Conservation (phyloP, 164 flowering plant genomes). For the Brasenia schreberi region DNA sequence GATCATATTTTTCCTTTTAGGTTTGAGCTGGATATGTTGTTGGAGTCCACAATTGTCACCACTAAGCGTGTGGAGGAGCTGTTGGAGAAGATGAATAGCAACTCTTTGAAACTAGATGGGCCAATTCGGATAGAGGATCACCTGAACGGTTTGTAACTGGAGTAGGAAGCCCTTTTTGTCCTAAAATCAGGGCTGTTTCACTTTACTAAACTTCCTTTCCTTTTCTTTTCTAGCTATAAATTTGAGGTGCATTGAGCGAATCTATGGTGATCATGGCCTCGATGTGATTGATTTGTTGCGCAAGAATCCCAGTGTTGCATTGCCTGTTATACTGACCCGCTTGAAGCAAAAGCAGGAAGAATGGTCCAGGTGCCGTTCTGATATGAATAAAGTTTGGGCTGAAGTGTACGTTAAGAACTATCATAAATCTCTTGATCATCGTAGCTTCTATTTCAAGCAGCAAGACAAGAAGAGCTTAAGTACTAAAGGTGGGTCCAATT, state of each 20-base stretch:
- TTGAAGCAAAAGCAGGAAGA: constrained; percentile 96
- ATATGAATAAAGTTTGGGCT: constrained; percentile 93
- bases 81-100: constrained; percentile 47
- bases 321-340: constrained; percentile 79
- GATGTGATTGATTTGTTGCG: constrained; percentile 86
- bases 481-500: constrained; percentile 51
- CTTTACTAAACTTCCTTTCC: not conserved
- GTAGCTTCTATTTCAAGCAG: constrained; percentile 97
- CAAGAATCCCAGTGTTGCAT: constrained; percentile 67
- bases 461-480: constrained; percentile 94
- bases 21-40: constrained; percentile 93
- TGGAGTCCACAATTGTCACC: constrained; percentile 76
- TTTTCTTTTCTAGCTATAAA: constrained; percentile 32
- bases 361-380: constrained; percentile 82
- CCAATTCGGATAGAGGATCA: constrained; percentile 57
- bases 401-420: constrained; percentile 81
- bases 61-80: constrained; percentile 83
- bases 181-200: not conserved
- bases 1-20: constrained; percentile 14
- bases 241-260: constrained; percentile 83
- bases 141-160: constrained; percentile 43
- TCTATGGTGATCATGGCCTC: constrained; percentile 96
- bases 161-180: not conserved
- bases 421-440: constrained; percentile 91
- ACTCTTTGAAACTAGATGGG: constrained; percentile 33